Base-by-base conservation (phyloP, 202 grass and related monocot genomes). In the Saccharum hybrid region DNA sequence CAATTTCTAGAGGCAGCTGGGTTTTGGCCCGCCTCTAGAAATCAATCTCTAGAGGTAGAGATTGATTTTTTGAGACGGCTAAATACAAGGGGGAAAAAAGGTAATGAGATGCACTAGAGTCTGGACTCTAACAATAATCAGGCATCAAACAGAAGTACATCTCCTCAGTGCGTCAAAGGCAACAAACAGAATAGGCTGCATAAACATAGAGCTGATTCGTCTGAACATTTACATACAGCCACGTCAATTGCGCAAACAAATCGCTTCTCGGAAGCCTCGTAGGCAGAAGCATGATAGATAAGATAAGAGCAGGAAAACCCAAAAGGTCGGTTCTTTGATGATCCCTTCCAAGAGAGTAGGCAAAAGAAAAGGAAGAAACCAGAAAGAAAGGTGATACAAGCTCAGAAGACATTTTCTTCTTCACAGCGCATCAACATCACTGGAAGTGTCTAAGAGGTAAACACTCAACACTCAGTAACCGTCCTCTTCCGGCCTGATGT, bases 401-500 rank as follows among this genome's bases (percentile, higher is more conserved):
- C 82, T 85, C 78, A 85, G 82, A 85, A 85, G 82, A 85, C 16
- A 37, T 13, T 66, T 66, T 85, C 87, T 85, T 77, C 72, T 85
- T 77, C 72, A 82, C 43, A 3, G 82, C 82, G 6, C 70, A 14
- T 56, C 64, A 54, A 8, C 70, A 14, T 64, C 63, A 37, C 31
- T 54, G 30, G 3, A 46, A 3, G 34, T 21, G 31, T 71, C 64
- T 59, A 78, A 26, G 79, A 77, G 19, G 45, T 60, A 3, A 59
- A 3, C 19, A 42, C 36, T 93, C 71, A 94, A 38, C 90, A 91
- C 62, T 89, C 83, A 2, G 81, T 82, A 23, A 88, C 52, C 12
- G 66, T 71, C 83, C 90, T 93, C 75, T 91, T 97, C 59, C 80
- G 80, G 76, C 82, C 80, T 30, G 85, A 66, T 38, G 88, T 30